These are phyloP conservation scores for Heracleum sosnowskyi DNA, from an alignment of 129 eudicot species.

Conservation along the genomic window DNA sequence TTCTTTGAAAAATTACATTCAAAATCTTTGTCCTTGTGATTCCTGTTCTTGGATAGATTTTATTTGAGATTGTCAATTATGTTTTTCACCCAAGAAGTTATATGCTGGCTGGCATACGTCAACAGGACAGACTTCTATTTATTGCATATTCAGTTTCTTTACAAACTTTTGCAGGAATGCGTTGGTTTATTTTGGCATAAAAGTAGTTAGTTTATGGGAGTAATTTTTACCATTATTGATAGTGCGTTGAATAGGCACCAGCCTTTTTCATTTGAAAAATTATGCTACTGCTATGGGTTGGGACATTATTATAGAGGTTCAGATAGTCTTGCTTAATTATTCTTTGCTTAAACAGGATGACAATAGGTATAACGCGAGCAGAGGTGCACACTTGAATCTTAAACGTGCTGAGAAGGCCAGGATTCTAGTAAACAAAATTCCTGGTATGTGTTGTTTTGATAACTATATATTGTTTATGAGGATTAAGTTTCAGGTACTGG, in stretches of 20 bases:
- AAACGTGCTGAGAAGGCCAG: constrained; percentile 98
- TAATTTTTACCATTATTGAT: neutral
- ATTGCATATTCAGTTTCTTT: neutral
- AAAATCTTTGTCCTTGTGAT: neutral
- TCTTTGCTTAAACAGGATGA: constrained; percentile 59
- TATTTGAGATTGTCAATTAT: too few relatives aligned
- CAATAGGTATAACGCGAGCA: constrained; percentile 88
- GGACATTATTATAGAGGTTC: neutral
- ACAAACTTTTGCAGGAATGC: neutral
- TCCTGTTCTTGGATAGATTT: neutral
- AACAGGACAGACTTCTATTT: neutral
- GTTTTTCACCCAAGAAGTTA: neutral
- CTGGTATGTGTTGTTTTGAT: constrained; percentile 35
- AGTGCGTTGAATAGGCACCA: neutral
- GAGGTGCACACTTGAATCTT: constrained; percentile 96
- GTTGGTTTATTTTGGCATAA: neutral
- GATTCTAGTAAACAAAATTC: constrained; percentile 84
- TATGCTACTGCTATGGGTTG: neutral
- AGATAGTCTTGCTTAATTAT: neutral
- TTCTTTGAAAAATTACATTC: neutral
- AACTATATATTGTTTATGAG: neutral
- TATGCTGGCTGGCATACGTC: neutral
- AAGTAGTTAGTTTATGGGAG: neutral
- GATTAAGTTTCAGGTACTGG: neutral
- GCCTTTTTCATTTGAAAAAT: neutral